Base-by-base conservation (phyloP, 805 yeast genomes). In the Yarrowia porcina region DNA sequence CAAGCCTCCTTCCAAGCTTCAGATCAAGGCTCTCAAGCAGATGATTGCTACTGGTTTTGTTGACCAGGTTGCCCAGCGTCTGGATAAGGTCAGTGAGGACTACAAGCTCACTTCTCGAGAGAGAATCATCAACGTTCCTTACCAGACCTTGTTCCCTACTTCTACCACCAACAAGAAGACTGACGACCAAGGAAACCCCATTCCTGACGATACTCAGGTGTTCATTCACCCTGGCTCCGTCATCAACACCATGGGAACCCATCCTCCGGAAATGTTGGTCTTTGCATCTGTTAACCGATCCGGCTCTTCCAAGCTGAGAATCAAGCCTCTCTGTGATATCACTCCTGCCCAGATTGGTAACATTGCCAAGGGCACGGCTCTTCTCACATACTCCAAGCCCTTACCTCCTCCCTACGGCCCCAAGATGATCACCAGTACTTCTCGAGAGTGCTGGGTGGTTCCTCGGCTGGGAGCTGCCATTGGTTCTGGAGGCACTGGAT, bases 31-130 rank as follows among this genome's bases (percentile, higher is more conserved):
- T 0, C 74, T 94, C 66, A 92, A 90, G 70, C 99, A 94, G 74
- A 92, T 94, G 85, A 79, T 93, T 3, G 83, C 97, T 6, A 87
- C 97, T 0, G 99, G 98, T 0, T 94, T 89, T 69, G 80, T 94
- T 39, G 99, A 94, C 73, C 96, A 89, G 71, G 82, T 93, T 21
- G 96, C 96, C 1, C 82, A 90, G 15, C 80, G 98, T 65, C 92
- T 90, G 1, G 97, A 92, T 70, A 68, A 84, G 32, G 75, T 85
- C 7, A 84, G 89, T 18, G 77, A 85, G 1, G 96, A 88, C 18
- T 78, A 84, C 8, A 77, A 74, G 50, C 74, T 87, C 3, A 77
- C 87, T 1, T 87, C 87, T 65, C 85, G 81, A 59, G 77, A 87
- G 39, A 81, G 67, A 32, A 77, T 82, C 60, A 76, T 77, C 63